Base-by-base conservation (phyloP, 495 filamentous ascomycete genomes). In the Pseudevernia furfuracea region DNA sequence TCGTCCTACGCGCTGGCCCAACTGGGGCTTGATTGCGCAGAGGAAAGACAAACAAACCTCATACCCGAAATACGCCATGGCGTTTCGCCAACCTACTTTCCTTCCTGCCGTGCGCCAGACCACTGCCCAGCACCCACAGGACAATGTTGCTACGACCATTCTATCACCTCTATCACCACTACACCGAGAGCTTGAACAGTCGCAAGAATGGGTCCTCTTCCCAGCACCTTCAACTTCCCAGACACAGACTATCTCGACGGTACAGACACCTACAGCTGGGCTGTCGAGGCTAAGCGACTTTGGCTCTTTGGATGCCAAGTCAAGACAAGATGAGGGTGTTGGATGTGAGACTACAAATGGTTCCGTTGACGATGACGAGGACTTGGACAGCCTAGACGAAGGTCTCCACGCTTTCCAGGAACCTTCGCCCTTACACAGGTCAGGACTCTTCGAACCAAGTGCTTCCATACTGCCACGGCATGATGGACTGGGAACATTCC, bases 181-280 rank as follows among this genome's bases (percentile, higher is more conserved):
- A 59, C 71, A 71, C 41, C 73, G 74, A 63, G 69, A 73, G 30
- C 69, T 82, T 49, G 84, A 88, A 70, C 89, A 96, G 59, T 84
- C 90, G 6, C 86, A 92, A 72, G 92, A 96, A 85, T 97, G 94
- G 95, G 86, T 98, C 53, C 84, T 98, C 68, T 98, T 98, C 77
- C 91, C 82, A 23, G 84, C 85, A 28, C 77, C 84, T 44, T 84
- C 86, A 10, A 80, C 78, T 32, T 81, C 85, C 44, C 82, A 82
- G 23, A 89, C 87, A 0, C 86, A 87, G 69, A 83, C 88, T 15
- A 86, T 84, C 62, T 91, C 90, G 28, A 87, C 89, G 17, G 85
- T 85, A 43, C 83, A 81, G 63, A 90, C 89, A 59, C 82, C 85
- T 48, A 96, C 91, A 11, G 84, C 84, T 28, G 89, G 86, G 39